Evolutionary conservation across 2,329 filamentous ascomycete genomes (phyloP).

Genomic region (Pyrenochaeta sp.): DNA sequence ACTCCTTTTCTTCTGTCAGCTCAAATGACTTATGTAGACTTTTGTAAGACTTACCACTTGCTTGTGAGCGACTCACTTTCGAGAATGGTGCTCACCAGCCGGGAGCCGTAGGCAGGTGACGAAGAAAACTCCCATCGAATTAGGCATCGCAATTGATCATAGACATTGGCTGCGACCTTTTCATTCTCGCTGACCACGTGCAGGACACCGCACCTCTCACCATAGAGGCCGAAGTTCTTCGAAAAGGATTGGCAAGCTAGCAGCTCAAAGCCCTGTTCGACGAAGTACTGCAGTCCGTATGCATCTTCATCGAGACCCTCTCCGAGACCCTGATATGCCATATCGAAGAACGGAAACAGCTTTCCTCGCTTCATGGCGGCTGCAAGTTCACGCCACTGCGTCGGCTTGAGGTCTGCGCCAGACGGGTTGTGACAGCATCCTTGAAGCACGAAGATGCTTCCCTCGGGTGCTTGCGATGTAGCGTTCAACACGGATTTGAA

Average conservation of each 20-base stretch:
- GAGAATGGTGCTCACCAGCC: constrained; percentile 32
- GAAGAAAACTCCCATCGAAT: constrained; percentile 40
- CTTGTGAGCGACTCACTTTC: constrained; percentile 11
- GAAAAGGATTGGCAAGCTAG: constrained; percentile 49
- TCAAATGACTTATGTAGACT: not conserved
- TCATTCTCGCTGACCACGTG: constrained; percentile 28
- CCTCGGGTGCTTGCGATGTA: constrained; percentile 26
- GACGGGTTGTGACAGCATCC: constrained; percentile 51
- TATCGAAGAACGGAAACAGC: constrained; percentile 47
- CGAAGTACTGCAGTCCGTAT: constrained; percentile 35
- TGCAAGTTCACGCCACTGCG: constrained; percentile 43
- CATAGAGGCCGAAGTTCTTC: constrained; percentile 52
- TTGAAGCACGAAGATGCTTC: constrained; percentile 48
- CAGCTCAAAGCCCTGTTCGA: constrained; percentile 36
- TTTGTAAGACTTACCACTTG: constrained; percentile 13
- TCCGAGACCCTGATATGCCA: constrained; percentile 50
- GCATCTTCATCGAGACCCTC: constrained; percentile 44
- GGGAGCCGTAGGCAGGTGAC: constrained; percentile 35
- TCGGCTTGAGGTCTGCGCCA: constrained; percentile 39
- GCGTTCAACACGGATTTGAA: constrained; percentile 33
- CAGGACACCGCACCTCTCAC: constrained; percentile 45
- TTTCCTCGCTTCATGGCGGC: constrained; percentile 21
- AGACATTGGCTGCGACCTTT: constrained; percentile 23
- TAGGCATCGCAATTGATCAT: constrained; percentile 36
- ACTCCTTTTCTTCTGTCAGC: constrained; percentile 1